Evolutionary conservation across 441 rosid genomes (phyloP).

Genomic region (Arabidopsis lyrata): DNA sequence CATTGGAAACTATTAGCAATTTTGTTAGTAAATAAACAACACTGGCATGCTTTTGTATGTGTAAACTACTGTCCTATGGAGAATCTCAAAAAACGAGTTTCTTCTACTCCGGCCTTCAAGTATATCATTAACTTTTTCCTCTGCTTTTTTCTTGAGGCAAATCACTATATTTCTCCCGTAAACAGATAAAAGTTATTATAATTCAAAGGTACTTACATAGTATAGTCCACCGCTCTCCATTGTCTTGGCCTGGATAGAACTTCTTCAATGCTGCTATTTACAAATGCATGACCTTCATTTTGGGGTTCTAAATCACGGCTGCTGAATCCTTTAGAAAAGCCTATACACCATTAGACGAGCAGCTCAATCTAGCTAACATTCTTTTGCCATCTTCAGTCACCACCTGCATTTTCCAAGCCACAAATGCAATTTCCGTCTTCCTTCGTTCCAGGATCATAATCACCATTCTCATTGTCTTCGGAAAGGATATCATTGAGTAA

Average conservation of each 20-base stretch:
- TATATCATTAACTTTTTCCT: not conserved
- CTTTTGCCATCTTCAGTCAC: not conserved
- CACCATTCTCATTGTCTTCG: not conserved
- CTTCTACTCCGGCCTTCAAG: not conserved
- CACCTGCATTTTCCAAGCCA: slow-evolving; percentile 1
- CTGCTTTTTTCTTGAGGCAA: not conserved
- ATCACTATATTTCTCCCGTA: not conserved
- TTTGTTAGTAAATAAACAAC: not conserved
- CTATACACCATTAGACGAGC: not conserved
- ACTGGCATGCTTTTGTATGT: not conserved
- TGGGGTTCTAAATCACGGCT: not conserved
- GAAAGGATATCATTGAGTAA: not conserved
- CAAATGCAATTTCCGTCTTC: not conserved
- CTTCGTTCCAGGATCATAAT: not conserved
- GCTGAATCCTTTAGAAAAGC: not conserved
- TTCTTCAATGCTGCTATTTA: not conserved
- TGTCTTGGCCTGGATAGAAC: slow-evolving; percentile 9
- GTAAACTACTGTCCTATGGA: not conserved
- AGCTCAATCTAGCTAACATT: not conserved
- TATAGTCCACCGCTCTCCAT: not conserved
- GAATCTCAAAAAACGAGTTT: not conserved
- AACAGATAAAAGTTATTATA: not conserved
- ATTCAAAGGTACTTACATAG: slow-evolving; percentile 9
- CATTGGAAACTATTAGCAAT: not conserved
- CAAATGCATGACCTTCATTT: not conserved